phyloP scores from a whole-genome alignment of 2,329 filamentous ascomycete genomes.

The Venturia effusa region DNA sequence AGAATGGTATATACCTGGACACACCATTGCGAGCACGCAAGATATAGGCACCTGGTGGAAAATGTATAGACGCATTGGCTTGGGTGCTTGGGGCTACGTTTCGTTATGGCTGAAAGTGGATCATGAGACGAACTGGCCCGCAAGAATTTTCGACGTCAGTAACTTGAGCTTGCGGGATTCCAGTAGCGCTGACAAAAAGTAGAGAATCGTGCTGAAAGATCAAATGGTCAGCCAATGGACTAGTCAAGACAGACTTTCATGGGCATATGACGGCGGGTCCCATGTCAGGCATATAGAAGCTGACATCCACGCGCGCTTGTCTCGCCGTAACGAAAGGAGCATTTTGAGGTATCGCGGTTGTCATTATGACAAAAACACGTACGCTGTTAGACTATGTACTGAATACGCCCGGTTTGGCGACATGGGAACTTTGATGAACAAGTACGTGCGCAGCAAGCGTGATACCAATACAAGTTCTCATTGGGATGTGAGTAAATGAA shows the following conservation, averaged over 20 bases:
- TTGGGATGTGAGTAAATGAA: not conserved
- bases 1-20: not conserved
- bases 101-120: not conserved
- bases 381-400: not conserved
- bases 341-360: not conserved
- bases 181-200: not conserved
- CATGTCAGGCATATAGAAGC: not conserved
- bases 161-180: not conserved
- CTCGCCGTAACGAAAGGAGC: not conserved
- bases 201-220: not conserved
- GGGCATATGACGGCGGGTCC: not conserved
- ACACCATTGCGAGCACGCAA: not conserved
- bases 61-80: not conserved
- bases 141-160: not conserved
- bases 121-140: too few relatives aligned
- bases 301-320: not conserved
- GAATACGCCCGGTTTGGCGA: not conserved
- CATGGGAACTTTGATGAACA: not conserved
- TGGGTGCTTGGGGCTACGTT: not conserved
- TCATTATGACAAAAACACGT: not conserved
- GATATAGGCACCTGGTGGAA: not conserved
- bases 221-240: not conserved
- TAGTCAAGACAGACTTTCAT: not conserved
- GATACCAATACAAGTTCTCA: not conserved
- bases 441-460: not conserved